These are phyloP conservation scores for Clathrus columnatus DNA, from an alignment of 768 basidiomycete genomes.

Conservation along the genomic window DNA sequence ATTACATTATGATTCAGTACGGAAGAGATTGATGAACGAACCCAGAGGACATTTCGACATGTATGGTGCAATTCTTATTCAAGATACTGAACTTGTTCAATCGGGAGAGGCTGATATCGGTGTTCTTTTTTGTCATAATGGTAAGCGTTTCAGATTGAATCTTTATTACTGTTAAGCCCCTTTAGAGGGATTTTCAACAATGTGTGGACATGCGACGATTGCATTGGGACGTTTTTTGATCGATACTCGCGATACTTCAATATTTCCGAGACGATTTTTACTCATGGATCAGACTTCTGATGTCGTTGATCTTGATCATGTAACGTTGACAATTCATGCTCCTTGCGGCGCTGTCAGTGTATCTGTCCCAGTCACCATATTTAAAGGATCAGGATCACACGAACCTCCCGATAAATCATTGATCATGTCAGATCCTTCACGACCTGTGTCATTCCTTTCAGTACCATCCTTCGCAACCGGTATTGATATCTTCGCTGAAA, in stretches of 20 bases:
- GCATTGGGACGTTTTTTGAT: constrained; percentile 33
- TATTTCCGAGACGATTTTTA: constrained; percentile 25
- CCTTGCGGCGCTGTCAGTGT: constrained; percentile 31
- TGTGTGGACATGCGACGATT: constrained; percentile 35
- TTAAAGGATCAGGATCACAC: background rate
- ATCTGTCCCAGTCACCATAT: constrained; percentile 19
- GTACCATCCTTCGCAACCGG: constrained; percentile 28
- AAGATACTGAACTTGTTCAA: constrained; percentile 27
- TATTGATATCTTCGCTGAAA: constrained; percentile 20
- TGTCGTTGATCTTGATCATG: background rate
- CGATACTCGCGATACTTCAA: constrained; percentile 25
- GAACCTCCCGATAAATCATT: background rate
- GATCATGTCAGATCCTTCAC: constrained; percentile 22
- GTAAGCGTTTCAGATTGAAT: constrained; percentile 12
- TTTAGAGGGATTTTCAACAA: constrained; percentile 33
- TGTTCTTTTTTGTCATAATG: constrained; percentile 34
- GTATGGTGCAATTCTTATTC: constrained; percentile 32
- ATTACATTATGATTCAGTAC: constrained; percentile 22
- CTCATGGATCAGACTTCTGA: constrained; percentile 4
- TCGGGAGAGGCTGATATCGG: constrained; percentile 32
- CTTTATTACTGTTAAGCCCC: background rate
- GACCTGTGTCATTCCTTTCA: constrained; percentile 27
- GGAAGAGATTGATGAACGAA: constrained; percentile 28
- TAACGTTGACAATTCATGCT: constrained; percentile 23
- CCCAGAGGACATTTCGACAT: constrained; percentile 33